These are phyloP conservation scores for Scutellaria baicalensis DNA, from an alignment of 257 asterid genomes.

Conservation along the genomic window DNA sequence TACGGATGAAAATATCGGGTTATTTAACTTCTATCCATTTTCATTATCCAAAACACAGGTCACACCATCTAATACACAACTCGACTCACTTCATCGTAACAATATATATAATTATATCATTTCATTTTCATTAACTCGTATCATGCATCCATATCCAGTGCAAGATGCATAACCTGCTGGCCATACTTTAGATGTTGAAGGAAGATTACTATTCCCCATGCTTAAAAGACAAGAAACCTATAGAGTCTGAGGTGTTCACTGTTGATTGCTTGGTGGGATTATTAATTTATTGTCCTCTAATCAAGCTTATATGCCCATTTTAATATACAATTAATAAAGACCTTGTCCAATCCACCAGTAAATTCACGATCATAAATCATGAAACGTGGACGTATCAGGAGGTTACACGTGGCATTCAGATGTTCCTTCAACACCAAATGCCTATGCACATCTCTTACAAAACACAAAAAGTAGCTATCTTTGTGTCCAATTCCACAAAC, in stretches of 20 bases:
- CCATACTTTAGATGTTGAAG: background rate
- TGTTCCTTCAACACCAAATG: background rate
- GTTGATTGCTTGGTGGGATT: background rate
- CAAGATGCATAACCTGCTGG: too few relatives aligned
- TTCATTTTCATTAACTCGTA: too few relatives aligned
- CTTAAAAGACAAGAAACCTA: background rate
- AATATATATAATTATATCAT: background rate
- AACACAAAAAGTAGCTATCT: slow-evolving; percentile 15
- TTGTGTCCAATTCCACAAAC: slow-evolving; percentile 14
- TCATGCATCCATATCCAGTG: too few relatives aligned
- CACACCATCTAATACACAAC: too few relatives aligned
- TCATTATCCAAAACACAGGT: too few relatives aligned
- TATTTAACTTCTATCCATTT: too few relatives aligned
- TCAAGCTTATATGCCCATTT: background rate
- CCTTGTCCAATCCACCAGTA: background rate
- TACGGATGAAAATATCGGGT: too few relatives aligned
- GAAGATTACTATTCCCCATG: background rate
- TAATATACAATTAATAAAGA: background rate
- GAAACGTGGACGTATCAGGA: slow-evolving; percentile 9
- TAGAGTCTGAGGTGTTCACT: background rate
- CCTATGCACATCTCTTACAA: background rate
- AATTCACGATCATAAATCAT: background rate
- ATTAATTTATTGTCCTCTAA: background rate
- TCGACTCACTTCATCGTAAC: too few relatives aligned
- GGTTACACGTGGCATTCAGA: slow-evolving; percentile 6